A percentile compares a stretch with the other conserved stretches of the same genome.
phyloP scores from a whole-genome alignment of 805 yeast genomes.

The Suhomyces sp. region DNA sequence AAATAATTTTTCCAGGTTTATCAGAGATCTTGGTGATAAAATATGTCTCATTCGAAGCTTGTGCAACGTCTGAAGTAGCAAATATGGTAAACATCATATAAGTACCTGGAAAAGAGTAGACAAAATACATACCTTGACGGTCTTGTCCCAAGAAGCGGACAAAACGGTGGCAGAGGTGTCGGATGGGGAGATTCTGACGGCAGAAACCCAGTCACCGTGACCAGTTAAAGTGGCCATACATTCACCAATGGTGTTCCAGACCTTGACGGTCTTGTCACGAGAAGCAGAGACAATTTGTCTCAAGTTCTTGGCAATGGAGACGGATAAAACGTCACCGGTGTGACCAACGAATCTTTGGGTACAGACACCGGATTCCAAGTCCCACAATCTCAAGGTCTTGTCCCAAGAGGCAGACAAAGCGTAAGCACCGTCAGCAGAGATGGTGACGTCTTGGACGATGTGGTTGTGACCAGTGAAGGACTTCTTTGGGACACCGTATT shows the following conservation, averaged over 20 bases:
- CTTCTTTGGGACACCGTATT: conserved; percentile 97
- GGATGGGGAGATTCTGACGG: conserved; percentile 95
- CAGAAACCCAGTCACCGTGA: conserved; percentile 99
- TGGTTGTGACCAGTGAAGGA: conserved; percentile 98
- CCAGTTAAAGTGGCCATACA: conserved; percentile 92
- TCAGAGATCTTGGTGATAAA: conserved; percentile 99
- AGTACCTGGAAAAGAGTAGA: conserved; percentile 15
- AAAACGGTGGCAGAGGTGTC: conserved; percentile 69
- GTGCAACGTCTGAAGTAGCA: conserved; percentile 97
- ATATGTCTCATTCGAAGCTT: conserved; percentile 88
- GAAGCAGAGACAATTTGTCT: conserved; percentile 98
- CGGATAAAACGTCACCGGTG: conserved; percentile 95
- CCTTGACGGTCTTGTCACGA: conserved; percentile 97
- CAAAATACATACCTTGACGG: conserved; percentile 88
- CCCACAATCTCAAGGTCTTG: conserved; percentile 98
- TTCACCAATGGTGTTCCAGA: conserved; percentile 98
- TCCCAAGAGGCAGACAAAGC: conserved; percentile 99
- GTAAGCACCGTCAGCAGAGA: conserved; percentile 96
- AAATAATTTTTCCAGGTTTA: conserved; percentile 16
- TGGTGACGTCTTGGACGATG: conserved; percentile 96
- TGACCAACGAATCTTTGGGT: conserved; percentile 97
- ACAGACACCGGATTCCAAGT: conserved; percentile 89
- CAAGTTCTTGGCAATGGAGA: conserved; percentile 92
- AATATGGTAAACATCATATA: conserved; percentile 82
- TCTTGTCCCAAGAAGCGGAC: conserved; percentile 99